Evolutionary conservation across 2,329 filamentous ascomycete species (phyloP), one percentile per base, ranked within the genome.

Genomic region (Aphanocladium album): DNA sequence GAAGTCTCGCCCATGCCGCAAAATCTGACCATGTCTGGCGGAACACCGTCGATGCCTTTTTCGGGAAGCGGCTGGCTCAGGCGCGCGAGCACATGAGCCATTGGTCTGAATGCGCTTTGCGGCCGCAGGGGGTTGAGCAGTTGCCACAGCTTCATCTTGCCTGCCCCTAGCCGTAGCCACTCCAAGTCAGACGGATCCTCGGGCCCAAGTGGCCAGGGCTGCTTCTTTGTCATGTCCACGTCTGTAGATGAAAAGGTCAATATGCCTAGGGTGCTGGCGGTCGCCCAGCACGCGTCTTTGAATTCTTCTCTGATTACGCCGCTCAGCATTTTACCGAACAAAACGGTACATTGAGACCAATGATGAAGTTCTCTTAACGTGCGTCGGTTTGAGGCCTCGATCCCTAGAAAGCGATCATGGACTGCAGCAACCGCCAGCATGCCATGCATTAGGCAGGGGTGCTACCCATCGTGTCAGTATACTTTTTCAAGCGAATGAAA

Each of bases 71-170:
- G 53, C 39, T 33, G 25, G 53, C 39, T 35, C 23, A 56, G 46
- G 41, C 53, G 53, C 45, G 45, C 35, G 21, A 57, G 55, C 2
- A 41, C 33, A 25, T 39, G 45, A 19, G 30, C 33, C 55, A 57
- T 50, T 1, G 55, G 55, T 33, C 50, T 30, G 23, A 50, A 50
- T 5, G 46, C 53, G 41, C 53, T 56, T 39, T 33, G 39, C 17
- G 53, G 53, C 8, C 53, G 53, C 8, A 56, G 25, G 5, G 53
- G 53, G 41, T 56, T 56, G 8, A 56, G 53, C 19, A 56, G 41
- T 25, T 47, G 39, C 39, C 39, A 56, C 9, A 56, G 53, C 41
- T 47, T 56, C 53, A 56, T 56, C 53, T 56, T 56, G 17, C 53
- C 53, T 3, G 53, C 39, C 21, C 53, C 53, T 16, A 56, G 25